Evolutionary conservation across 2,329 filamentous ascomycete species (phyloP).

Genomic region (Apiospora phragmitis): DNA sequence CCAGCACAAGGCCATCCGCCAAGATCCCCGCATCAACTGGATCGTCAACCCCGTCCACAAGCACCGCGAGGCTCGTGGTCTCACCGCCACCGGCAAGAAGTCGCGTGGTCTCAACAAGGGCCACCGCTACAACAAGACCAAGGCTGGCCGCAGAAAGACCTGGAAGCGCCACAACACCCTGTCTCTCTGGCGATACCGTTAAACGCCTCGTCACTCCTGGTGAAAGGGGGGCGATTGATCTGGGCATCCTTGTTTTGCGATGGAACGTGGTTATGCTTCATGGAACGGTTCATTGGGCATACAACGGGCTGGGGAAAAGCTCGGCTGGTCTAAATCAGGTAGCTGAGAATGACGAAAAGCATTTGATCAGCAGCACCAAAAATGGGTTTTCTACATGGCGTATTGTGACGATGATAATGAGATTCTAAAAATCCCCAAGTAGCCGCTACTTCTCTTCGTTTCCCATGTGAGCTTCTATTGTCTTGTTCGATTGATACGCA

Average conservation of each 20-base stretch:
- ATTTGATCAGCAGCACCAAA: constrained; percentile 17
- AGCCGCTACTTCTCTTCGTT: neutral
- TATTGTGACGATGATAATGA: constrained; percentile 10
- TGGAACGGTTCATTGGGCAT: constrained; percentile 31
- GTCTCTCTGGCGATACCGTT: constrained; percentile 98
- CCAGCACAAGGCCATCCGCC: constrained; percentile 99
- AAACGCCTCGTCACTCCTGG: constrained; percentile 38
- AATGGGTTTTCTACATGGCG: constrained; percentile 4
- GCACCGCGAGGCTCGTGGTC: constrained; percentile 97
- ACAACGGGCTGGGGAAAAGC: constrained; percentile 31
- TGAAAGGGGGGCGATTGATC: constrained; percentile 23
- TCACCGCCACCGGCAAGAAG: constrained; percentile 99
- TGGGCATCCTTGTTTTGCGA: constrained; percentile 29
- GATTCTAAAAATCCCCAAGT: constrained; percentile 6
- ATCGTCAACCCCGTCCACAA: constrained; percentile 99
- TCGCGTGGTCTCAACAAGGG: constrained; percentile 99
- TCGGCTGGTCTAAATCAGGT: constrained; percentile 34
- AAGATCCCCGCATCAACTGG: constrained; percentile 99
- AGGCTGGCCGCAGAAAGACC: constrained; percentile 96
- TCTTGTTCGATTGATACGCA: neutral
- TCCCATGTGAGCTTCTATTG: neutral
- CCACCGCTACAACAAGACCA: constrained; percentile 98
- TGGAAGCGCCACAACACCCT: constrained; percentile 99
- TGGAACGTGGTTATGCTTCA: constrained; percentile 31
- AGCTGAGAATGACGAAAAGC: constrained; percentile 32